phyloP scores from a whole-genome alignment of 2,329 filamentous ascomycete species.

The Coniochaeta sp. region DNA sequence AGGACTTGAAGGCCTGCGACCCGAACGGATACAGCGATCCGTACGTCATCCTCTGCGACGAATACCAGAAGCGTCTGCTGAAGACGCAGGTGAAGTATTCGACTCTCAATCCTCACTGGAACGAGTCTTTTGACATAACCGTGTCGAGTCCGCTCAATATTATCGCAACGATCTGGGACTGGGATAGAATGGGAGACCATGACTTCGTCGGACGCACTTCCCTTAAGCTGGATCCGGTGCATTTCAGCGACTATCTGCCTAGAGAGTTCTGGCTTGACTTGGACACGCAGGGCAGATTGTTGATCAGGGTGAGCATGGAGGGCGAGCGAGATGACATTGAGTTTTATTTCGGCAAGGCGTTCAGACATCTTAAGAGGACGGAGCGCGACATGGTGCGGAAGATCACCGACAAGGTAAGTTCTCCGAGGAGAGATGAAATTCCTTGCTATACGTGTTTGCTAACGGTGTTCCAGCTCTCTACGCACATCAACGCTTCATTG shows the following conservation, averaged over 20 bases:
- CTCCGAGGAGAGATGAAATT: not conserved
- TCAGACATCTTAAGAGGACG: slow-evolving; percentile 87
- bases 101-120: slow-evolving; percentile 91
- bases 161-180: slow-evolving; percentile 97
- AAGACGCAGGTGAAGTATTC: slow-evolving; percentile 90
- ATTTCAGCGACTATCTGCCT: slow-evolving; percentile 93
- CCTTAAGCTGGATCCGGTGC: slow-evolving; percentile 92
- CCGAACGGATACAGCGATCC: slow-evolving; percentile 91
- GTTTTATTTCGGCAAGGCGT: slow-evolving; percentile 97
- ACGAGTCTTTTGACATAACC: slow-evolving; percentile 93
- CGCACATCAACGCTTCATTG: slow-evolving; percentile 85
- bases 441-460: not conserved
- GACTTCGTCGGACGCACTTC: slow-evolving; percentile 97
- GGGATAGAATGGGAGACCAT: slow-evolving; percentile 93
- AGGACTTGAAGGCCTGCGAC: slow-evolving; percentile 97
- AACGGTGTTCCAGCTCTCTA: slow-evolving; percentile 58
- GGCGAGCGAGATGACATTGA: slow-evolving; percentile 97
- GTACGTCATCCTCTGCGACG: slow-evolving; percentile 93
- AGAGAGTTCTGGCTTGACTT: slow-evolving; percentile 97
- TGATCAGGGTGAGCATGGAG: slow-evolving; percentile 96
- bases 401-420: slow-evolving; percentile 86
- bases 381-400: slow-evolving; percentile 97
- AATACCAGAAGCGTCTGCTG: slow-evolving; percentile 92
- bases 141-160: slow-evolving; percentile 88
- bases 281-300: slow-evolving; percentile 83